phyloP scores from a whole-genome alignment of 179 eudicot species.

The Beta corolliflora region DNA sequence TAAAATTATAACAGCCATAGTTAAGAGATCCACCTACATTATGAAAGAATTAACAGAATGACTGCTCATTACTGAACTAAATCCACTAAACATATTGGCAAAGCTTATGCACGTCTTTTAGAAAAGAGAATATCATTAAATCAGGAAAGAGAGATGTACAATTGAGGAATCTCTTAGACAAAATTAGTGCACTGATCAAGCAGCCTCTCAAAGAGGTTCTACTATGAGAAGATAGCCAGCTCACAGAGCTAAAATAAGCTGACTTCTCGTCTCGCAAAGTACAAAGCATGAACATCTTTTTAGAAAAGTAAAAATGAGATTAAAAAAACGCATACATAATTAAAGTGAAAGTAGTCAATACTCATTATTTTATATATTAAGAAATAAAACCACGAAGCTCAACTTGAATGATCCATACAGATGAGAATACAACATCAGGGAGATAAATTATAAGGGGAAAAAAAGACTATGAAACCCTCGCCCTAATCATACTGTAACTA shows the following conservation, averaged over 20 bases:
- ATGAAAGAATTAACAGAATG: background rate
- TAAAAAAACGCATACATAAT: too few species aligned
- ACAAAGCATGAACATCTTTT: background rate
- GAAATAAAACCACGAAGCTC: too few species aligned
- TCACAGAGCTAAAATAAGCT: background rate
- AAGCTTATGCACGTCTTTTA: background rate
- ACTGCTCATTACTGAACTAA: background rate
- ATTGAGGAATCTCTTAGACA: background rate
- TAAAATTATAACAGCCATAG: conserved; percentile 23
- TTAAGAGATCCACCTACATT: conserved; percentile 16
- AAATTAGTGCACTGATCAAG: background rate
- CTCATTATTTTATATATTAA: too few species aligned
- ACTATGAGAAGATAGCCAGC: background rate
- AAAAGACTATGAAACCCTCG: too few species aligned
- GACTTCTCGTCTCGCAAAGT: background rate
- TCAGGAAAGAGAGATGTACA: background rate
- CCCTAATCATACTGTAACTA: too few species aligned
- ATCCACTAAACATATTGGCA: conserved; percentile 4
- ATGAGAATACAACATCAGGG: too few species aligned
- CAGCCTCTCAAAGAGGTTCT: background rate
- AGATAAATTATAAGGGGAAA: too few species aligned
- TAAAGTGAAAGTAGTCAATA: too few species aligned
- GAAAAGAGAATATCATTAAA: background rate
- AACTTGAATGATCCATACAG: too few species aligned
- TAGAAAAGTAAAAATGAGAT: too few species aligned